A percentile compares a stretch with the other conserved stretches of the same genome.
phyloP scores from a whole-genome alignment of 192 early-diverging fungal genomes.

The Irineochytrium annulatum region DNA sequence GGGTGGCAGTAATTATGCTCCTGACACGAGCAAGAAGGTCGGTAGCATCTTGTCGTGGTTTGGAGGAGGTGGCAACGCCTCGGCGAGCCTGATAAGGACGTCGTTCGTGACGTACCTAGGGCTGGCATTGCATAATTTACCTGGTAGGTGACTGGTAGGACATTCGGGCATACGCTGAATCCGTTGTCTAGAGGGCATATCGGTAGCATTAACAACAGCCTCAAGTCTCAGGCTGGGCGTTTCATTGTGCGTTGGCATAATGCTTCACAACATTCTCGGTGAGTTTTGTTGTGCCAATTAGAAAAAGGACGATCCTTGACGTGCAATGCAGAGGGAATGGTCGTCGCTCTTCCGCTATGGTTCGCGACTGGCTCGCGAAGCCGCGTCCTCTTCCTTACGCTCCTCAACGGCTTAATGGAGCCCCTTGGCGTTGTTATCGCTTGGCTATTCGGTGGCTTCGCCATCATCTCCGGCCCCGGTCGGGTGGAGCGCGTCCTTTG shows the following conservation, averaged over 20 bases:
- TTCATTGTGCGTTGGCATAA: slow-evolving; percentile 16
- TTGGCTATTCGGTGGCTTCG: slow-evolving; percentile 12
- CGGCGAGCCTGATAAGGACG: slow-evolving; percentile 36
- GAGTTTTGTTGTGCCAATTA: too few species aligned
- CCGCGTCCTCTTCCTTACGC: slow-evolving; percentile 18
- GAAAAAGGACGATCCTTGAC: slow-evolving; percentile 11
- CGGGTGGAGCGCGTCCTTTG: slow-evolving; percentile 14
- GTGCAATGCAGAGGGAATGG: slow-evolving; percentile 18
- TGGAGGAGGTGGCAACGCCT: slow-evolving; percentile 20
- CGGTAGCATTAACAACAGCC: slow-evolving; percentile 18
- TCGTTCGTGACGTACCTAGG: slow-evolving; percentile 26
- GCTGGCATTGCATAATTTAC: slow-evolving; percentile 19
- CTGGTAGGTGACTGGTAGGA: not conserved
- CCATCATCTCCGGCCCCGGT: not conserved
- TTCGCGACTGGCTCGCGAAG: slow-evolving; percentile 37
- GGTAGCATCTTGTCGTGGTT: too few species aligned
- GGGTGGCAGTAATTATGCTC: too few species aligned
- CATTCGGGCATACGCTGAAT: not conserved
- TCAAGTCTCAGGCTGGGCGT: slow-evolving; percentile 20
- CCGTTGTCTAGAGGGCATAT: slow-evolving; percentile 18
- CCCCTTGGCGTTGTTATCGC: slow-evolving; percentile 25
- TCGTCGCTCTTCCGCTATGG: slow-evolving; percentile 32
- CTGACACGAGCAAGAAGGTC: too few species aligned
- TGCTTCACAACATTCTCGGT: slow-evolving; percentile 30
- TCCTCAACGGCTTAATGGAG: slow-evolving; percentile 27